phyloP scores from a whole-genome alignment of 2,329 filamentous ascomycete species.

The Aureobasidium namibiae region DNA sequence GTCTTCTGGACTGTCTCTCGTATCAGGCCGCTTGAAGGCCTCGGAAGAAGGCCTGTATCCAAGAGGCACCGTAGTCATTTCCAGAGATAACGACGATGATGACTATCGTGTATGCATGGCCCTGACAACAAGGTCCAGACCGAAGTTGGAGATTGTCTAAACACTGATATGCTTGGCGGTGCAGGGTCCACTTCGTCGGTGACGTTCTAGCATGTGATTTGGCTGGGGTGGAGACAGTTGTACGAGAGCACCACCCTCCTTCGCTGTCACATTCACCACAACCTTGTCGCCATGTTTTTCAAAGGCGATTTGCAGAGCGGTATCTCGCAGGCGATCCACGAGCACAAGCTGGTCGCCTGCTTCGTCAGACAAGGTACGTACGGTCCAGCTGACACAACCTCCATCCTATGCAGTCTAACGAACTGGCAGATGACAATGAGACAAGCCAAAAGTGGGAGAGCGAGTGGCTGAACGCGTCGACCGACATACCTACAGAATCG shows the following conservation, averaged over 20 bases:
- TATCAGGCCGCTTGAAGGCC: background rate
- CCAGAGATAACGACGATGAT: background rate
- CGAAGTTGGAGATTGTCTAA: background rate
- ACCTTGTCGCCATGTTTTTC: constrained; percentile 62
- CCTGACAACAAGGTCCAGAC: background rate
- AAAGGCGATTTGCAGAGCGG: constrained; percentile 71
- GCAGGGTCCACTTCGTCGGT: background rate
- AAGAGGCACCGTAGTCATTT: background rate
- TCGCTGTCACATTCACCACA: background rate
- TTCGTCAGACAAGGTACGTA: constrained; percentile 53
- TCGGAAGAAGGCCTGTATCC: background rate
- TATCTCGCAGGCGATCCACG: constrained; percentile 64
- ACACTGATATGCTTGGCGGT: background rate
- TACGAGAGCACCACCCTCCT: background rate
- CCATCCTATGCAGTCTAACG: background rate
- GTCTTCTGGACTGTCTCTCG: constrained; percentile 17
- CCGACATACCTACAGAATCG: background rate
- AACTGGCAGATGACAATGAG: constrained; percentile 52
- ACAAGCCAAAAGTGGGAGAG: constrained; percentile 49
- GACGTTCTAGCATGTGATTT: constrained; percentile 11
- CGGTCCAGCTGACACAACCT: background rate
- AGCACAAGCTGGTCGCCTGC: constrained; percentile 72
- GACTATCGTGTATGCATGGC: background rate
- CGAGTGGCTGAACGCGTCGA: constrained; percentile 21
- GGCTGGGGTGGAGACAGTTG: background rate